Evolutionary conservation across 352 stramenopile species (phyloP), one percentile per base, ranked within the genome.

Genomic region (Phytophthora cactorum): DNA sequence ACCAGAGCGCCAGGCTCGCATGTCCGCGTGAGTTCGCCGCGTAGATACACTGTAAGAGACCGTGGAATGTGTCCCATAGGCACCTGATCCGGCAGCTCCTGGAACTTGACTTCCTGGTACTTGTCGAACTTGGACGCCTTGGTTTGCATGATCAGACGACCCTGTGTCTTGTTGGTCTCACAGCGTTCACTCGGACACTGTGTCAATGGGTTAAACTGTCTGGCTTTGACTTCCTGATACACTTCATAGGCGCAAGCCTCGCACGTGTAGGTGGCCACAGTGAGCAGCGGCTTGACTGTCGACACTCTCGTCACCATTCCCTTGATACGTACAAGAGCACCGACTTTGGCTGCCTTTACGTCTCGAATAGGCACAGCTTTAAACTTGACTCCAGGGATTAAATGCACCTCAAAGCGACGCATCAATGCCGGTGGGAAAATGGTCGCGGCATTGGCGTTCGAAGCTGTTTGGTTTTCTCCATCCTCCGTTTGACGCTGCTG

Each of bases 91-190:
- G 88, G 88, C 10, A 94, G 70, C 49, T 95, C 88, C 69, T 99
- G 98, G 57, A 99, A 92, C 70, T 98, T 98, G 12, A 99, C 75
- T 77, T 99, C 97, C 72, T 99, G 98, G 77, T 98, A 99, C 64
- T 99, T 99, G 64, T 98, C 86, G 74, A 99, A 99, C 70, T 99
- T 99, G 69, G 88, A 99, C 4, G 96, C 97, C 49, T 98, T 95
- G 0, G 97, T 99, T 77, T 99, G 97, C 61, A 99, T 77, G 39
- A 98, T 78, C 28, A 99, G 63, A 1, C 87, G 82, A 0, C 93
- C 92, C 27, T 82, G 82, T 12, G 82, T 80, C 5, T 83, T 84
- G 67, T 97, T 96, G 3, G 78, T 85, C 66, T 88, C 70, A 75
- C 96, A 99, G 3, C 84, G 81, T 45, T 95, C 82, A 50, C 86